Evolutionary conservation across 2,329 filamentous ascomycete genomes (phyloP).

Genomic region (Apiospora pterosperma): DNA sequence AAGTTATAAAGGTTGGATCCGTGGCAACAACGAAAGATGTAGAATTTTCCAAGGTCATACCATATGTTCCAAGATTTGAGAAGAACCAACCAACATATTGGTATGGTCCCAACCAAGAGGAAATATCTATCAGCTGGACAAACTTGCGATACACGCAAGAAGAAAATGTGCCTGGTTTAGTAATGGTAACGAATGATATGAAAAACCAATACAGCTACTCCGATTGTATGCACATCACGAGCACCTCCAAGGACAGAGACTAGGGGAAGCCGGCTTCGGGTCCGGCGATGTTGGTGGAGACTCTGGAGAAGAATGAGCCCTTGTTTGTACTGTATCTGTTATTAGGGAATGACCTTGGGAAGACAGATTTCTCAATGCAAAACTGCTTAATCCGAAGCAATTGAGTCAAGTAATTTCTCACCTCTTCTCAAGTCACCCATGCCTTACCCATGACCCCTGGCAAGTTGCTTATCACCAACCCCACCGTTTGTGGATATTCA

Average conservation of each 20-base stretch:
- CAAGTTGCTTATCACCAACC: neutral
- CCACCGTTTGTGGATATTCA: neutral
- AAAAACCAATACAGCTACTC: neutral
- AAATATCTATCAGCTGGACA: neutral
- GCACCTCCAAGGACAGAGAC: neutral
- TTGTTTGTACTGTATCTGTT: neutral
- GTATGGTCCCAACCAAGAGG: neutral
- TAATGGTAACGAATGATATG: neutral
- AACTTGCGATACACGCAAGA: neutral
- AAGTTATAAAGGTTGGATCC: neutral
- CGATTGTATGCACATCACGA: slow-evolving; percentile 1
- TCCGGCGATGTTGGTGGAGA: neutral
- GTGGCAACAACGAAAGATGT: neutral
- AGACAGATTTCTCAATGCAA: neutral
- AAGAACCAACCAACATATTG: neutral
- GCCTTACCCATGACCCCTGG: neutral
- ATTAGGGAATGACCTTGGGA: neutral
- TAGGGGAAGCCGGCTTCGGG: neutral
- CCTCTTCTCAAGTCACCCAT: neutral
- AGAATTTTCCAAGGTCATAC: slow-evolving; percentile 1
- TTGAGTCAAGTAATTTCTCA: neutral
- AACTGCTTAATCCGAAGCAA: neutral
- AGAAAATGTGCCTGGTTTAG: neutral
- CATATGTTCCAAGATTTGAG: neutral
- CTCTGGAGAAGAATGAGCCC: neutral